Base-by-base conservation (phyloP, 1,139 yeast genomes). In the Yamadazyma diddensiae region DNA sequence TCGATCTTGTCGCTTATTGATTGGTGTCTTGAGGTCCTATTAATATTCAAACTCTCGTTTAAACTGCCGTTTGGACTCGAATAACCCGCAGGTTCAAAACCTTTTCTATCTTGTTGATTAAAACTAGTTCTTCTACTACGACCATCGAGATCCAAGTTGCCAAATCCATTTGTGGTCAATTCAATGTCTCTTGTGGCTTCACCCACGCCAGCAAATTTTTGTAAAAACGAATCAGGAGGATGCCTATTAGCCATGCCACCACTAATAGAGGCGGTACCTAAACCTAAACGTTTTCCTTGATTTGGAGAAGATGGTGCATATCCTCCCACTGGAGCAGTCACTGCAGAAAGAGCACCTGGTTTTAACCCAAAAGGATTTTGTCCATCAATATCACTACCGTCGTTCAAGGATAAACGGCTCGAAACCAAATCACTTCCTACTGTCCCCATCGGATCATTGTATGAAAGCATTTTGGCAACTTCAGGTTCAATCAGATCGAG, bases 151-250 rank as follows among this genome's bases (percentile, higher is more conserved):
- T 59, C 49, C 24, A 66, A 46, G 23, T 52, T 52, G 6, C 60
- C 54, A 23, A 56, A 49, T 15, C 46, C 49, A 40, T 27, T 54
- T 11, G 70, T 53, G 11, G 70, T 51, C 26, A 77, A 53, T 49
- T 84, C 94, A 24, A 82, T 73, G 41, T 82, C 90, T 45, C 87
- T 65, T 0, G 94, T 84, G 23, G 87, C 85, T 39, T 84, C 94
- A 9, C 86, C 87, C 13, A 84, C 81, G n/a, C 77, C 63, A 6
- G 85, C 67, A 51, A 84, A 83, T 54, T 82, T 79, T 42, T 78
- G 82, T 37, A 79, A 58, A 47, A 79, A 79, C 27, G 74, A 62
- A 16, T 76, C 74, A 37, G 68, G 70, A 6, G 63, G 63, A 38
- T 70, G 76, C 43, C 73, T 59, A 43, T 56, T 64, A 16, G 76